These are phyloP conservation scores for Blastobotrys peoriensis DNA, from an alignment of 805 yeast species.

Conservation along the genomic window DNA sequence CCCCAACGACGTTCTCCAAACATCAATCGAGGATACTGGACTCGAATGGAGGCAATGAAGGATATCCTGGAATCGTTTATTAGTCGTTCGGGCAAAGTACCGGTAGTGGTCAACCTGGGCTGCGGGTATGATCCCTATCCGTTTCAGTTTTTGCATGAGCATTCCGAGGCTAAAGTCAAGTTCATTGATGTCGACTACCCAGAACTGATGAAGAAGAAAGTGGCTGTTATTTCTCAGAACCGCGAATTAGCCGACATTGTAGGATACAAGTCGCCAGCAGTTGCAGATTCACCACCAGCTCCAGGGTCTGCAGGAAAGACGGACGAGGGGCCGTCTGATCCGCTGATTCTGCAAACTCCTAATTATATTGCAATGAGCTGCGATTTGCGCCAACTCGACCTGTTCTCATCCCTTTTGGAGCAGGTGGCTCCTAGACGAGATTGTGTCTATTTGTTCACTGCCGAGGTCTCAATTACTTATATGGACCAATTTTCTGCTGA, in stretches of 20 bases:
- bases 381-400: slow-evolving; percentile 48
- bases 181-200: slow-evolving; percentile 75
- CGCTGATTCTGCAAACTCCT: slow-evolving; percentile 29
- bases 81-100: slow-evolving; percentile 36
- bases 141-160: slow-evolving; percentile 41
- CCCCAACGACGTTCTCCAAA: slow-evolving; percentile 69
- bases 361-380: slow-evolving; percentile 60
- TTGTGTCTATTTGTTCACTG: slow-evolving; percentile 48
- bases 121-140: slow-evolving; percentile 71
- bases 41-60: slow-evolving; percentile 65
- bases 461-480: slow-evolving; percentile 79
- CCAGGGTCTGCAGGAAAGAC: neutral
- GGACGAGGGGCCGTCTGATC: neutral
- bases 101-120: slow-evolving; percentile 61
- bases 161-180: slow-evolving; percentile 31
- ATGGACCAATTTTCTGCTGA: slow-evolving; percentile 67
- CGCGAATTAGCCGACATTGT: slow-evolving; percentile 43
- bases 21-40: slow-evolving; percentile 79
- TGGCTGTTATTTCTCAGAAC: slow-evolving; percentile 43
- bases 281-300: no score
- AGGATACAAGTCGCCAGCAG: slow-evolving; percentile 26
- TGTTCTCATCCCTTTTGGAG: slow-evolving; percentile 23
- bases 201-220: slow-evolving; percentile 54
- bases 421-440: slow-evolving; percentile 13
- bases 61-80: slow-evolving; percentile 34